Conservation (phyloP, 2,329 filamentous ascomycete genomes). For the Ceratocystis papillata region DNA sequence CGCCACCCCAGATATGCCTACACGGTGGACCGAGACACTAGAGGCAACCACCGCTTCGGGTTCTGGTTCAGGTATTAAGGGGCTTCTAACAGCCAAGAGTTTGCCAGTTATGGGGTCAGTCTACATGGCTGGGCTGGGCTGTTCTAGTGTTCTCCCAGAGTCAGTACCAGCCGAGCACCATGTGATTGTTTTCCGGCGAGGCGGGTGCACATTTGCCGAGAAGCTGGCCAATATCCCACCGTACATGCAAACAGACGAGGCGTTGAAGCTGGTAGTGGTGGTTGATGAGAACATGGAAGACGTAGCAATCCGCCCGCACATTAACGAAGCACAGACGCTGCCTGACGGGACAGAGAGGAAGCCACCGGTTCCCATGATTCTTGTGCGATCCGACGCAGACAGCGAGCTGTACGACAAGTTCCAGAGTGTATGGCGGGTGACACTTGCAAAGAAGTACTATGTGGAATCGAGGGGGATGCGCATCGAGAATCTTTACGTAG, state of each 20-base stretch:
- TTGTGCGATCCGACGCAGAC: constrained; percentile 63
- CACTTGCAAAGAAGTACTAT: constrained; percentile 65
- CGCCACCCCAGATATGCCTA: background rate
- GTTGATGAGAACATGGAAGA: constrained; percentile 39
- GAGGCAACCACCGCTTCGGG: constrained; percentile 18
- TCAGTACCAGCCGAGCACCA: constrained; percentile 50
- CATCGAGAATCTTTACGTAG: constrained; percentile 60
- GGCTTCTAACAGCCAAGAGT: constrained; percentile 41
- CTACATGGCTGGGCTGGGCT: constrained; percentile 60
- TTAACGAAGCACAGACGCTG: constrained; percentile 65
- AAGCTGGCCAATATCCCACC: constrained; percentile 80
- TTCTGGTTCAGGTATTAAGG: constrained; percentile 55
- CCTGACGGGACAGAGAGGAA: constrained; percentile 57
- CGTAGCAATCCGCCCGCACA: constrained; percentile 47
- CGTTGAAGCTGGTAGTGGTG: constrained; percentile 72
- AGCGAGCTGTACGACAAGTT: constrained; percentile 51
- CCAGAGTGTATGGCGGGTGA: constrained; percentile 53
- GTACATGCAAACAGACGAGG: constrained; percentile 47
- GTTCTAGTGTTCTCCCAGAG: constrained; percentile 47
- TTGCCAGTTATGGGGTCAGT: constrained; percentile 36
- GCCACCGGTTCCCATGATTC: constrained; percentile 68
- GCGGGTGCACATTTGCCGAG: constrained; percentile 70
- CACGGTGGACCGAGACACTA: constrained; percentile 19
- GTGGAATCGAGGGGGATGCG: constrained; percentile 70
- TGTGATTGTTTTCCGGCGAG: constrained; percentile 70